Evolutionary conservation across 1,284 basidiomycete genomes (phyloP), one percentile per base, ranked within the genome.

Genomic region (Marasmius oreades): DNA sequence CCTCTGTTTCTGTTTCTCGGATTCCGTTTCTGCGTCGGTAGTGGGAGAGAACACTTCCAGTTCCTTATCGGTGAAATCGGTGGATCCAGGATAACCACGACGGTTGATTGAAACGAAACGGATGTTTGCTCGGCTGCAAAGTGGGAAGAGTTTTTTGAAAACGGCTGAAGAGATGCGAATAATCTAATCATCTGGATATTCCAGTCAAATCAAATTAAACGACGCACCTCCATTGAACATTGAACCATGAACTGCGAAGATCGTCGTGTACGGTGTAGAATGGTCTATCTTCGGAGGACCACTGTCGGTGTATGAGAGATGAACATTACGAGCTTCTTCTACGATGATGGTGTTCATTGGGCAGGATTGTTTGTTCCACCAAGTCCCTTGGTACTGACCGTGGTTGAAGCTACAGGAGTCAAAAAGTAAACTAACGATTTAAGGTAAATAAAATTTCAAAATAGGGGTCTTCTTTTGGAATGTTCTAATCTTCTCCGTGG

Each of bases 61-160:
- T 53, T 64, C 63, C 11, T 57, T 55, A 0, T 53, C 47, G 3
- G 58, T 56, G 55, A 63, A 55, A 2, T 55, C 53, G 6, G 59
- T 64, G 36, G 63, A 64, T 3, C 61, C 61, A 0, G 54, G 46
- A n/a, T 64, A 64, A 42, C 58, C 61, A 12, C 60, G 61, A 23
- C 63, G 50, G 20, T 64, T 62, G 22, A 61, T 23, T 22, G 51
- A 48, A 31, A 64, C 56, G 18, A 62, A 43, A 14, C 62, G 59
- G n/a, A 57, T 45, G 11, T 45, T 50, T 36, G 26, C 8, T n/a
- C 14, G 23, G 2, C 11, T 18, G 16, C 47, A 50, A 20, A 50
- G 37, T 11, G 53, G 52, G 1, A 31, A 18, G 28, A 60, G 55
- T n/a, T 52, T 42, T 43, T 56, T 42, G 52, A 60, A 60, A 2